These are phyloP conservation scores for Musa troglodytarum DNA, from an alignment of 176 grass and related monocot species.

Conservation along the genomic window DNA sequence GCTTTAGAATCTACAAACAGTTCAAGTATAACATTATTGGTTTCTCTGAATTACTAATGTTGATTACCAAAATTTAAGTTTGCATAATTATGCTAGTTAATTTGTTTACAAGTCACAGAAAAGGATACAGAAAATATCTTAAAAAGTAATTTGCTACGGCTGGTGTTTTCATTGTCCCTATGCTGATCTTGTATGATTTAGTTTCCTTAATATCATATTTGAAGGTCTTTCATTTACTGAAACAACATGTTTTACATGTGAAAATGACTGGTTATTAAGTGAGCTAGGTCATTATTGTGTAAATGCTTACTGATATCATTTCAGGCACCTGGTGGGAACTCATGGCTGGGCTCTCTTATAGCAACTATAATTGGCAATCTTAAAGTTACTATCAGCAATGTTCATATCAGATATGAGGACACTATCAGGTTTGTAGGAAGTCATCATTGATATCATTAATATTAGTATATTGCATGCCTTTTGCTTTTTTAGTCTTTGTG, in stretches of 20 bases:
- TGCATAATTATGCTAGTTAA: neutral
- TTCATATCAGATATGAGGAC: conserved; percentile 98
- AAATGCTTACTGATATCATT: conserved; percentile 5
- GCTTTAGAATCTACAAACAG: neutral
- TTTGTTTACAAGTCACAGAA: neutral
- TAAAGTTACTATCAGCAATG: conserved; percentile 95
- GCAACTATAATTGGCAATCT: conserved; percentile 94
- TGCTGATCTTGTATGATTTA: conserved; percentile 1
- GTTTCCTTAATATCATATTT: neutral
- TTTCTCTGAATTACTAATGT: neutral
- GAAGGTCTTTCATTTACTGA: neutral
- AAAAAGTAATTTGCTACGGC: neutral
- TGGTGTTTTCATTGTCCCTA: neutral
- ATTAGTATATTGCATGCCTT: conserved; percentile 9
- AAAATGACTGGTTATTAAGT: neutral
- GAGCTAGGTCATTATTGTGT: neutral
- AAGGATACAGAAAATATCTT: neutral
- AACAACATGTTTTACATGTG: neutral
- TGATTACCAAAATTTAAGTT: neutral
- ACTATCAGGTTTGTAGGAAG: conserved; percentile 52
- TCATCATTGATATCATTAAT: conserved; percentile 12
- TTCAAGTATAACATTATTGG: no score
- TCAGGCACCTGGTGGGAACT: conserved; percentile 61
- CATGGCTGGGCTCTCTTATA: conserved; percentile 84
- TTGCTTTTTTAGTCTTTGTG: neutral